Base-by-base conservation (phyloP, 805 yeast genomes). In the Teunomyces barrocoloradensis region DNA sequence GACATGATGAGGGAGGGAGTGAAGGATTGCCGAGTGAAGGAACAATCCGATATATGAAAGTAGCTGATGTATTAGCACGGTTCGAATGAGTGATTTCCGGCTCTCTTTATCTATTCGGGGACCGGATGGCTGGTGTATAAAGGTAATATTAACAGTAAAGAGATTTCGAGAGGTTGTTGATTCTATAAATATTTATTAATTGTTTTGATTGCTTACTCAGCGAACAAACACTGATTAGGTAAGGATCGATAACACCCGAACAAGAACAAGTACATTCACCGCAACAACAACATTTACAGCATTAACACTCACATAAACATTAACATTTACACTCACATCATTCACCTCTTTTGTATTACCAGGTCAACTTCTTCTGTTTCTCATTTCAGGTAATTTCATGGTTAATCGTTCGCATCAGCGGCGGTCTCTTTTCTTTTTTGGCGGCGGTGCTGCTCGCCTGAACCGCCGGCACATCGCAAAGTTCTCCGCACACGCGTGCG, bases 1-100 rank as follows among this genome's bases (percentile, higher is more conserved):
- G 52, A 47, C 37, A 46, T 37, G 27, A 18, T 13, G 15, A 21
- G 41, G 17, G 6, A 20, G 12, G n/a, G 39, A 17, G 39, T 20
- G 25, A 7, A 4, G 25, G 25, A 23, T 23, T 9, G 9, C 27
- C 4, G 1, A 25, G 27, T 25, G 27, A 25, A 6, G 11, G 27
- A 25, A 3, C 27, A 25, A 25, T 6, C 27, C 27, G 11, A 25
- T 25, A 6, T 25, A 25, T 25, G 4, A 25, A 25, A 25, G 27
- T 25, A 9, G 27, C 11, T 7, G 4, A 9, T 25, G 27, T 25
- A 6, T 25, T 6, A 25, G 27, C 27, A 25, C 27, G 27, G 27
- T 7, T 6, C 2, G 11, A 25, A 25, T 25, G 27, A 25, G 7
- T 25, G 27, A 1, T 25, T 2, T 25, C 27, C 27, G 27, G 27